Percentiles rank a stretch among this genome's conserved stretches.
Conservation (phyloP, 495 filamentous ascomycete genomes). For the Emericellopsis terricola region DNA sequence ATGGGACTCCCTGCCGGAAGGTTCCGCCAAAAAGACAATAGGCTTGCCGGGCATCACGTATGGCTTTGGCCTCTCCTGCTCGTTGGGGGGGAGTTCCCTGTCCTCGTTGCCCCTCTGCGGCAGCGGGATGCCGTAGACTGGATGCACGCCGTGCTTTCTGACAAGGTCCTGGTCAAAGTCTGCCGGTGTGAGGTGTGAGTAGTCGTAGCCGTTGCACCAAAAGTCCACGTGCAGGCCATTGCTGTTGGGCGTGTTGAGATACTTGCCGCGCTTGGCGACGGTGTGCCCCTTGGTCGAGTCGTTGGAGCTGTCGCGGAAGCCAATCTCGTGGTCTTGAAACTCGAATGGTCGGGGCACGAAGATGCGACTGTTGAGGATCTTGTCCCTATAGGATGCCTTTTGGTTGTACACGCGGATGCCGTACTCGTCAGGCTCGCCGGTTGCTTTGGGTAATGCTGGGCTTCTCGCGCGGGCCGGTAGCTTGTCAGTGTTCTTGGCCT, state of each 20-base stretch:
- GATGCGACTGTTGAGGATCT: constrained; percentile 21
- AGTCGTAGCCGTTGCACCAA: constrained; percentile 21
- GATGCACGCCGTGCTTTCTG: constrained; percentile 24
- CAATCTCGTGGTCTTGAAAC: constrained; percentile 24
- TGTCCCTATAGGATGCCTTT: constrained; percentile 8
- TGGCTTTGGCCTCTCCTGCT: constrained; percentile 13
- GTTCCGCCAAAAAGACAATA: constrained; percentile 14
- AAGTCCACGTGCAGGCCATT: constrained; percentile 24
- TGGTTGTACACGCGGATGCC: constrained; percentile 14
- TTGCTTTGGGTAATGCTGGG: constrained; percentile 19
- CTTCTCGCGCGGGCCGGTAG: constrained; percentile 7
- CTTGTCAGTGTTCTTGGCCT: constrained; percentile 4
- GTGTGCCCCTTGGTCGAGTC: constrained; percentile 20
- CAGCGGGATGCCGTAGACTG: constrained; percentile 20
- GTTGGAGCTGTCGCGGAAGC: constrained; percentile 31
- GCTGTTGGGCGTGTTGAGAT: constrained; percentile 19
- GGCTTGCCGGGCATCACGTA: constrained; percentile 16
- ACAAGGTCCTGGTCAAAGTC: constrained; percentile 22
- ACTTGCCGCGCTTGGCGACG: constrained; percentile 19
- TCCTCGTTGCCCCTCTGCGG: constrained; percentile 19
- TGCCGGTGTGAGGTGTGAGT: constrained; percentile 15
- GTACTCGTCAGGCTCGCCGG: constrained; percentile 18
- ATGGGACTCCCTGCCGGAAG: constrained; percentile 13
- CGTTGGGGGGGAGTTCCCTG: constrained; percentile 3
- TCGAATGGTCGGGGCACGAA: constrained; percentile 19